Conservation (phyloP, 2,329 filamentous ascomycete species). For the Aspergillus sp. region DNA sequence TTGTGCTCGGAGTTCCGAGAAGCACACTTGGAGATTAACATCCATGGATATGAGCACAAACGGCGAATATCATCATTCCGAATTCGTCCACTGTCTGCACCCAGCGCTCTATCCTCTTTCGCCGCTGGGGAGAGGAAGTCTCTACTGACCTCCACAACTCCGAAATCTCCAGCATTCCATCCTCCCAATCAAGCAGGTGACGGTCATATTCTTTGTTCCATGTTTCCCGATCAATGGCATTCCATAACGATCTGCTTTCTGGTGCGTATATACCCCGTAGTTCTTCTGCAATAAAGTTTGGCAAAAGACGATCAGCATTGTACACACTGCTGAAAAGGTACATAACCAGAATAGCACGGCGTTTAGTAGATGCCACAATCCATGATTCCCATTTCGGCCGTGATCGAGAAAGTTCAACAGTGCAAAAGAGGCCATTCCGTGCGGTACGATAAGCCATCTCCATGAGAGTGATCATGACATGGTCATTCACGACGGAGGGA, state of each 20-base stretch:
- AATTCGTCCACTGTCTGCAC: constrained; percentile 47
- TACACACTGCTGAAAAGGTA: constrained; percentile 50
- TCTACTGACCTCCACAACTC: constrained; percentile 46
- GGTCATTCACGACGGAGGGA: constrained; percentile 29
- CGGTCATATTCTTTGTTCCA: constrained; percentile 44
- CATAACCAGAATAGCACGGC: constrained; percentile 47
- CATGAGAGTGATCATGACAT: constrained; percentile 46
- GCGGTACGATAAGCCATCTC: constrained; percentile 41
- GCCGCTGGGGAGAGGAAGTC: constrained; percentile 22
- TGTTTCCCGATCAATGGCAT: constrained; percentile 23
- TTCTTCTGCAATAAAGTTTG: constrained; percentile 46
- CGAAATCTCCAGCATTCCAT: constrained; percentile 40
- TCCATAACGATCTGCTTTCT: constrained; percentile 40
- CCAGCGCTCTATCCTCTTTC: constrained; percentile 44
- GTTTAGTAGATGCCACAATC: constrained; percentile 49
- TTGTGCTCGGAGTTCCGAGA: constrained; percentile 5
- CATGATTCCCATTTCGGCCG: constrained; percentile 49
- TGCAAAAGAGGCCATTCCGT: constrained; percentile 39
- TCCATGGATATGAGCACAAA: constrained; percentile 23
- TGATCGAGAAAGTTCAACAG: constrained; percentile 32
- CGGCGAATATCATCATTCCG: constrained; percentile 48
- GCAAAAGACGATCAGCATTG: constrained; percentile 36
- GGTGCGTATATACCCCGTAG: constrained; percentile 41
- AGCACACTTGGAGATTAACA: constrained; percentile 10
- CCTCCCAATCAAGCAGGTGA: constrained; percentile 38